Conservation (phyloP, 352 stramenopile species). For the Phytophthora ohioensis region DNA sequence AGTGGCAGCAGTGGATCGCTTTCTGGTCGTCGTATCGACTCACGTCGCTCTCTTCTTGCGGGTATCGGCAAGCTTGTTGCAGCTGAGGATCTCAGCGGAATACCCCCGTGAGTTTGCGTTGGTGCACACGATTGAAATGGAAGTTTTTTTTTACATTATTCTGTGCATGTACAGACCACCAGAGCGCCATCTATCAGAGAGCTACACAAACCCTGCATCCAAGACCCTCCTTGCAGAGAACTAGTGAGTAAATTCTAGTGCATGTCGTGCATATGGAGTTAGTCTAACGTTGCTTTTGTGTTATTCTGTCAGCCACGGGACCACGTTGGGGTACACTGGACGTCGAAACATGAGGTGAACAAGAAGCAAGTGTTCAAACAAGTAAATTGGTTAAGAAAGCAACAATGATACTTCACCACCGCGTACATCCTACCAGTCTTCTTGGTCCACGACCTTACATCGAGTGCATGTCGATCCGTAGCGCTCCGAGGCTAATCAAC, state of each 20-base stretch:
- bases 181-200: slow-evolving; percentile 58
- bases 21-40: slow-evolving; percentile 55
- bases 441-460: slow-evolving; percentile 46
- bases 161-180: slow-evolving; percentile 37
- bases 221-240: slow-evolving; percentile 78
- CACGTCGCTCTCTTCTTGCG: slow-evolving; percentile 71
- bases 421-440: slow-evolving; percentile 1
- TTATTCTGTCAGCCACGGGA: slow-evolving; percentile 36
- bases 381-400: slow-evolving; percentile 18
- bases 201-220: slow-evolving; percentile 58
- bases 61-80: slow-evolving; percentile 82
- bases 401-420: slow-evolving; percentile 6
- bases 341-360: slow-evolving; percentile 38
- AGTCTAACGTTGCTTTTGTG: neutral
- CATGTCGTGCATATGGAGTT: neutral
- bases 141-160: neutral
- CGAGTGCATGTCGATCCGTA: slow-evolving; percentile 82
- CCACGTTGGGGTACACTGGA: slow-evolving; percentile 58
- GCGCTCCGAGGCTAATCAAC: slow-evolving; percentile 64
- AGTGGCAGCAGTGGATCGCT: slow-evolving; percentile 47
- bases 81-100: slow-evolving; percentile 53
- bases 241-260: slow-evolving; percentile 52
- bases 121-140: neutral
- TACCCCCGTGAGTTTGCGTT: slow-evolving; percentile 43
- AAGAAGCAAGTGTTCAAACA: neutral